These are phyloP conservation scores for Beta corolliflora DNA, from an alignment of 179 eudicot species.

Conservation along the genomic window DNA sequence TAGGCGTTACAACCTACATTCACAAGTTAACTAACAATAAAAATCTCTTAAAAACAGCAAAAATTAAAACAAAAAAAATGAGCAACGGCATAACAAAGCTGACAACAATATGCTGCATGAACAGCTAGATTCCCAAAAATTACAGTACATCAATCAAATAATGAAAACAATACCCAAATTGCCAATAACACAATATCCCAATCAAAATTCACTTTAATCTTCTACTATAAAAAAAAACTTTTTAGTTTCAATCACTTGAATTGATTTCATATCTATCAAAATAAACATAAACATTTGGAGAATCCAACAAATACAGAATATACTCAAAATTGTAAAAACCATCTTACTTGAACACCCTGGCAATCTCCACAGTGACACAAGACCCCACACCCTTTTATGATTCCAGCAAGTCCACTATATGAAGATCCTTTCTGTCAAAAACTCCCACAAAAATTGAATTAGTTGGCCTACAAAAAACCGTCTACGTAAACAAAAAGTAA, in stretches of 20 bases:
- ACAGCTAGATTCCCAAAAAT: conserved; percentile 3
- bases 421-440: conserved; percentile 38
- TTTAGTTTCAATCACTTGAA: no score
- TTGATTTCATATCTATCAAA: no score
- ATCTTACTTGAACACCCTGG: conserved; percentile 57
- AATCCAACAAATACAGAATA: not conserved
- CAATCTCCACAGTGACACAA: conserved; percentile 61
- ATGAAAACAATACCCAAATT: no score
- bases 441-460: not conserved
- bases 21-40: not conserved
- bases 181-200: not conserved
- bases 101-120: not conserved
- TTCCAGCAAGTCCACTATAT: conserved; percentile 54
- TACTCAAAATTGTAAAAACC: not conserved
- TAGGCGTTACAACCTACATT: conserved; percentile 69
- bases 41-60: not conserved
- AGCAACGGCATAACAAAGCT: not conserved
- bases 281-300: not conserved
- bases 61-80: not conserved
- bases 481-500: no score
- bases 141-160: not conserved
- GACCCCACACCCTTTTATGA: conserved; percentile 55
- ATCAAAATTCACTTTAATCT: no score
- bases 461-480: no score
- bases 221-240: no score